Evolutionary conservation across 495 filamentous ascomycete species (phyloP).

Genomic region (Hypoxylon subgilvum): DNA sequence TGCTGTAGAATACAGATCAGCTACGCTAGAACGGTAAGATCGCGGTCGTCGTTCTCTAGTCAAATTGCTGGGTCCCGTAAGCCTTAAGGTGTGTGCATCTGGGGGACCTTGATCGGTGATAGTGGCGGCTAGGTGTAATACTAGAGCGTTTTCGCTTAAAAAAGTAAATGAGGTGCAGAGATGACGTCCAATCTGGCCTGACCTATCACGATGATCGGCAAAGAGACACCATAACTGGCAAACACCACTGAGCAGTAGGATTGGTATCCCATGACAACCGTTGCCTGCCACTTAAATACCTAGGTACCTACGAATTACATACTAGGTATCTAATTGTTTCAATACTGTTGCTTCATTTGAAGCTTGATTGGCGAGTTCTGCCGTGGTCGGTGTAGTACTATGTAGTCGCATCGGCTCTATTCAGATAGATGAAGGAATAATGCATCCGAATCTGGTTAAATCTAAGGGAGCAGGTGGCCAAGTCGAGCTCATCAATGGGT

Average conservation of each 20-base stretch:
- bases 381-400: constrained; percentile 21
- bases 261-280: constrained; percentile 37
- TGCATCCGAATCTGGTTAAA: constrained; percentile 27
- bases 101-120: constrained; percentile 28
- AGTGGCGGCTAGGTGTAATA: constrained; percentile 13
- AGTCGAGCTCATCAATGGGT: constrained; percentile 8
- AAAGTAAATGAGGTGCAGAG: constrained; percentile 30
- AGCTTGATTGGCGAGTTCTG: constrained; percentile 31
- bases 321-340: too few relatives aligned
- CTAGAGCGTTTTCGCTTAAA: constrained; percentile 9
- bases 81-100: constrained; percentile 17
- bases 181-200: constrained; percentile 36
- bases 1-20: background rate
- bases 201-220: constrained; percentile 40
- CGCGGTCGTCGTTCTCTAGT: constrained; percentile 15
- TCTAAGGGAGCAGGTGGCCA: constrained; percentile 7
- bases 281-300: background rate
- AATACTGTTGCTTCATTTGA: constrained; percentile 11
- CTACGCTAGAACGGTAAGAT: constrained; percentile 15
- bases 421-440: constrained; percentile 11
- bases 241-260: constrained; percentile 27
- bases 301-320: too few relatives aligned
- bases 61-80: constrained; percentile 27
- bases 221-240: constrained; percentile 17
- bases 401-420: constrained; percentile 27